Base-by-base conservation (phyloP, 768 basidiomycete species). In the Pleurotus tuoliensis region DNA sequence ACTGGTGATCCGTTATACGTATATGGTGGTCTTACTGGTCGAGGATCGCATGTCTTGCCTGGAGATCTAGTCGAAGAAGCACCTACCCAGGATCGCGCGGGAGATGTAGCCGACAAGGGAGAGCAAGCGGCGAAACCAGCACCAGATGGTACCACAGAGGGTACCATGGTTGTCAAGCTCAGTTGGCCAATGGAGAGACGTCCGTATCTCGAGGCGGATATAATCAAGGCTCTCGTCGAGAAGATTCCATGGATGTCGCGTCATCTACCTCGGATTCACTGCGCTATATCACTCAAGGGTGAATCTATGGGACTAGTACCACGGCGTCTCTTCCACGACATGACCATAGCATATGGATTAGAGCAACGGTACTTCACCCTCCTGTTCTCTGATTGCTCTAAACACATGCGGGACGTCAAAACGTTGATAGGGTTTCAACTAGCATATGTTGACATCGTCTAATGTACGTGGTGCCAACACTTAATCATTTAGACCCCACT, bases 391-490 rank as follows among this genome's bases (percentile, higher is more conserved):
- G 55, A 59, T 24, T 39, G 54, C 5, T 69, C 64, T 47, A 27
- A 59, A 24, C 62, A 59, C 1, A 55, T 71, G 5, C 63, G 64
- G 63, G 56, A 65, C 16, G 64, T 62, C 1, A 57, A 47, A 0
- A 61, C 47, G 27, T 39, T 66, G 0, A 60, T 62, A 5, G 65
- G 66, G 39, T 70, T 73, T 59, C 61, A 67, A 50, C 44, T 58
- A 2, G 56, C 65, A 4, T 72, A 64, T 27, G 48, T 69, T 11
- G 67, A 73, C 25, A 64, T 68, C 34, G 58, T 73, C 1, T 62
- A 68, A 63, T 70, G 72, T 72, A 46, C 47, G 70, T 38, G 24
- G 3, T 13, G 9, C 16, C 20, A 20, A 20, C 20, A 9, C 5
- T 16, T 9, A 27, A 8, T 25, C 13, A 24, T 24, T 12, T 4